Conservation (phyloP, 2,329 filamentous ascomycete genomes). For the Fusarium floridanum region DNA sequence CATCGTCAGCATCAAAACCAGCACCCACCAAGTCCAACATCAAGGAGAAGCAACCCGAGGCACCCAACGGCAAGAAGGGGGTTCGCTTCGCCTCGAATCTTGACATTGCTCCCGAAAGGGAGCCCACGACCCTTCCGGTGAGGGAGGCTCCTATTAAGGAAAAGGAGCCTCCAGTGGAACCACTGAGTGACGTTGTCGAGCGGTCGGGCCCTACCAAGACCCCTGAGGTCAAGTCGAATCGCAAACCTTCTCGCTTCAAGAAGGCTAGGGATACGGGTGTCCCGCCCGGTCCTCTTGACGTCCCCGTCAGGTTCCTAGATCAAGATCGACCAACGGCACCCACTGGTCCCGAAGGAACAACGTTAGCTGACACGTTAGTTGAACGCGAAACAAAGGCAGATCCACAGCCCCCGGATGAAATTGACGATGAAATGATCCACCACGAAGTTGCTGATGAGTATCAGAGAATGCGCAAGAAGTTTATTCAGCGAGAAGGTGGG, state of each 20-base stretch:
- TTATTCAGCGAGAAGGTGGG: constrained; percentile 86
- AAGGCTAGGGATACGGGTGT: constrained; percentile 52
- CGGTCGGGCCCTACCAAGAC: constrained; percentile 50
- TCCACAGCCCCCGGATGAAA: constrained; percentile 67
- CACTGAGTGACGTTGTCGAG: constrained; percentile 67
- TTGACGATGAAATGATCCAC: constrained; percentile 77
- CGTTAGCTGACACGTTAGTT: constrained; percentile 71
- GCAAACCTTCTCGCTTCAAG: constrained; percentile 66
- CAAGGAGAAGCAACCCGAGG: constrained; percentile 46
- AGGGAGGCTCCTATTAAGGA: constrained; percentile 32
- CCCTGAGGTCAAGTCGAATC: constrained; percentile 49
- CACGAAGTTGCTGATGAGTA: constrained; percentile 87
- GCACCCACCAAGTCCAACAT: constrained; percentile 51
- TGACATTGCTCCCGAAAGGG: constrained; percentile 71
- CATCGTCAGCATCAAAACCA: constrained; percentile 40
- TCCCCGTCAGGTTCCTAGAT: constrained; percentile 57
- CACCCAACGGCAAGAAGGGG: constrained; percentile 68
- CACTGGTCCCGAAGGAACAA: constrained; percentile 64
- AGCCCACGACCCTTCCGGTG: constrained; percentile 32
- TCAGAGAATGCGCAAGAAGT: constrained; percentile 82
- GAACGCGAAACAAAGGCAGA: constrained; percentile 61
- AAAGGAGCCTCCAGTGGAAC: constrained; percentile 56
- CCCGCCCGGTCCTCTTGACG: constrained; percentile 59
- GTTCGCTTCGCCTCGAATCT: constrained; percentile 84
- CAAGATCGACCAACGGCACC: constrained; percentile 56